Conservation (phyloP, 1,284 basidiomycete genomes). For the Ganoderma boninense region DNA sequence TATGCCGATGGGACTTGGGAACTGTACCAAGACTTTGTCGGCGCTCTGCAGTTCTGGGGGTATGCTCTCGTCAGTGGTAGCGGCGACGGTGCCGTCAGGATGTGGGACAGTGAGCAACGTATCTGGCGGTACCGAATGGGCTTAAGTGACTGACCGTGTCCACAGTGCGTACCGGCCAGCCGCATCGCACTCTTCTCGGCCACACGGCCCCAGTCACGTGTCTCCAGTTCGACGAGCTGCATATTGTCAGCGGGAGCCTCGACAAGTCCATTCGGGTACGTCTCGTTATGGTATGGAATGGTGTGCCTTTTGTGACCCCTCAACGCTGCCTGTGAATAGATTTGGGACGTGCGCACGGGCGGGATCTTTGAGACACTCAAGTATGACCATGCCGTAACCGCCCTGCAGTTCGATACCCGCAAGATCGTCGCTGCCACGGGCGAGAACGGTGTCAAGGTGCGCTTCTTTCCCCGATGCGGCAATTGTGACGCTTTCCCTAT, state of each 20-base stretch:
- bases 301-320: neutral
- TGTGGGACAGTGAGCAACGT: constrained; percentile 94
- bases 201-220: constrained; percentile 96
- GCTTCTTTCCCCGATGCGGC: constrained; percentile 20
- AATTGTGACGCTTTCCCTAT: neutral
- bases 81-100: constrained; percentile 95
- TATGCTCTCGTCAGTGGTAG: constrained; percentile 97
- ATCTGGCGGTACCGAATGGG: constrained; percentile 12
- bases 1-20: constrained; percentile 93
- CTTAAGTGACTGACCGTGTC: constrained; percentile 12
- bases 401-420: constrained; percentile 93
- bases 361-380: constrained; percentile 88
- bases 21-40: constrained; percentile 97
- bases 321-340: constrained; percentile 55
- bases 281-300: constrained; percentile 23
- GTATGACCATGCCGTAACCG: constrained; percentile 92
- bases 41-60: constrained; percentile 98
- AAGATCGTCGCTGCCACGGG: constrained; percentile 96
- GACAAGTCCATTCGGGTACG: constrained; percentile 93
- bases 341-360: constrained; percentile 97
- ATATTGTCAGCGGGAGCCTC: constrained; percentile 91
- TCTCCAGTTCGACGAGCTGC: constrained; percentile 96
- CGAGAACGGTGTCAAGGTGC: constrained; percentile 91
- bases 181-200: constrained; percentile 92
- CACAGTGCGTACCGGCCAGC: constrained; percentile 97